Percentiles rank a stretch among this genome's conserved stretches.
Conservation (phyloP, 2,329 filamentous ascomycete species). For the Cladobotryum protrusum region DNA sequence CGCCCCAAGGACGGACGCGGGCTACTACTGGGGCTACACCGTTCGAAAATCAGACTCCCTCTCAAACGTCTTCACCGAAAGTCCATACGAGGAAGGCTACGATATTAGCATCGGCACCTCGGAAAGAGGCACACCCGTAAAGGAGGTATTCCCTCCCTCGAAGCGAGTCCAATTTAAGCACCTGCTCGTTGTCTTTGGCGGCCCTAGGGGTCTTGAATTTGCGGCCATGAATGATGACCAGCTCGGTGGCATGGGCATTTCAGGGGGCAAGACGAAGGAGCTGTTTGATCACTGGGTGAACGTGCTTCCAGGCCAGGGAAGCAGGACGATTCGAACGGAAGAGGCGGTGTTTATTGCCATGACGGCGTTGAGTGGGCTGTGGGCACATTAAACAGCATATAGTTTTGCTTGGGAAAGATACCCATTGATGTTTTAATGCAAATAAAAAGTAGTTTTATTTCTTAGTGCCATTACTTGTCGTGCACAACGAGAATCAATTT, state of each 20-base stretch:
- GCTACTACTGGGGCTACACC: conserved; percentile 82
- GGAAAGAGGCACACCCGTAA: conserved; percentile 58
- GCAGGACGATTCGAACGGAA: conserved; percentile 74
- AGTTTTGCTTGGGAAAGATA: too few relatives aligned
- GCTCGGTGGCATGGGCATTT: conserved; percentile 55
- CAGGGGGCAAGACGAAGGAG: conserved; percentile 57
- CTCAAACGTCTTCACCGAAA: conserved; percentile 71
- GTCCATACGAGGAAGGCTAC: conserved; percentile 68
- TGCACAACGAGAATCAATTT: neutral
- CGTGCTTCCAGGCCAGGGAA: conserved; percentile 72
- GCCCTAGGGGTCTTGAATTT: conserved; percentile 71
- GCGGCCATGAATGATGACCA: conserved; percentile 58
- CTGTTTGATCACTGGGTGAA: conserved; percentile 84
- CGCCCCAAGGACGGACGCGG: conserved; percentile 64
- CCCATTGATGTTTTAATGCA: too few relatives aligned
- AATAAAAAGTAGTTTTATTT: too few relatives aligned
- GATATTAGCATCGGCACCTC: conserved; percentile 79
- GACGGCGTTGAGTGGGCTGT: conserved; percentile 58
- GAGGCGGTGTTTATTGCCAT: conserved; percentile 76
- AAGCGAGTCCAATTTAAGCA: conserved; percentile 55
- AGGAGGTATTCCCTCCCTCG: conserved; percentile 38
- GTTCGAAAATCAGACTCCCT: conserved; percentile 62
- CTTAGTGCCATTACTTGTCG: too few relatives aligned
- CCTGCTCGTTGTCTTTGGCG: conserved; percentile 72
- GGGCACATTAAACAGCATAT: conserved; percentile 27